Evolutionary conservation across 2,329 filamentous ascomycete species (phyloP), one percentile per base, ranked within the genome.

Genomic region (Zasmidium citrigriseum): DNA sequence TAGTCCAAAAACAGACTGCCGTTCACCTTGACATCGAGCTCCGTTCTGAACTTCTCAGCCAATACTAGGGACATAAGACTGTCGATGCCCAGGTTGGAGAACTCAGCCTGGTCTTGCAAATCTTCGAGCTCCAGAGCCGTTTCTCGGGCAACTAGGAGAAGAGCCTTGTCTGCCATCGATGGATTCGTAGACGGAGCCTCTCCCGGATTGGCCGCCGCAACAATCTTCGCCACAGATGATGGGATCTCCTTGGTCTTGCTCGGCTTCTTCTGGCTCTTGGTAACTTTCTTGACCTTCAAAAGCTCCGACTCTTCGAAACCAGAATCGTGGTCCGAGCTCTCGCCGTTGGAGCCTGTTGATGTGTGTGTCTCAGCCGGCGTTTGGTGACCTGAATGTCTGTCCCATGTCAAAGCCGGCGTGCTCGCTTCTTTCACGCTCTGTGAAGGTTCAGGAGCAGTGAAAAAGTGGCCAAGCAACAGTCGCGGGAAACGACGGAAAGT

Each of bases 61-160:
- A 77, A 65, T 1, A 72, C 71, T 3, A 77, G 60, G 3, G 64
- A 68, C 70, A 77, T 68, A 5, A 77, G 63, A 12, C 68, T 71
- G 56, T 76, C 75, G 24, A 77, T 62, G 3, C 73, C 48, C 24
- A 34, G 16, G 16, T 12, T 4, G 12, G 24, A 38, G 41, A 74
- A 72, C 11, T 46, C 57, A n/a, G 62, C 60, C 18, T 70, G 65
- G n/a, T 66, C 57, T 2, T 55, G 56, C 20, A 74, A 38, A 0
- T 69, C 67, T 9, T 41, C 34, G 9, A 68, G 5, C 0, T 67
- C 63, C 1, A 73, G 47, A 1, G 52, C 68, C 1, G 64, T 63
- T 52, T 73, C 71, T 5, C 60, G 47, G 20, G 71, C 70, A 41
- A 73, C 70, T n/a, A 72, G 41, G 29, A 46, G 21, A 11, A 72